Evolutionary conservation across 805 yeast species (phyloP).

Genomic region (Kuraishia piskuri): DNA sequence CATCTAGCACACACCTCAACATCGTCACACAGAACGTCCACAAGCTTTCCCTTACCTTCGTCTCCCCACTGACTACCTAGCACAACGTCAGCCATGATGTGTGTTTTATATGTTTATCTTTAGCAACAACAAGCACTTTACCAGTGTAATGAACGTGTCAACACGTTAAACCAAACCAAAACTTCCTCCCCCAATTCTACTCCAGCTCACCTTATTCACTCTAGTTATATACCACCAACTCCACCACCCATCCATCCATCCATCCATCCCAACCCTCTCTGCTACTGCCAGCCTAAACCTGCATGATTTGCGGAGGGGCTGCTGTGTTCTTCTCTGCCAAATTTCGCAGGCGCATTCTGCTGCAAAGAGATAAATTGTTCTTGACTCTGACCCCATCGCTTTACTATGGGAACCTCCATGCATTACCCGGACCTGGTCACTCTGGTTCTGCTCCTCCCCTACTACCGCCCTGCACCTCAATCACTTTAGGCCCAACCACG

Average conservation of each 20-base stretch:
- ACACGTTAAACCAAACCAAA: constrained; percentile 2
- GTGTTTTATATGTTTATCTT: not conserved
- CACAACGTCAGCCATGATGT: constrained; percentile 76
- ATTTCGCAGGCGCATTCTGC: not conserved
- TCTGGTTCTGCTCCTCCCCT: too few species aligned
- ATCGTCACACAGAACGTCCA: constrained; percentile 88
- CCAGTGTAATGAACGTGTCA: constrained; percentile 5
- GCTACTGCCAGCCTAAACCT: not conserved
- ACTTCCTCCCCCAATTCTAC: not conserved
- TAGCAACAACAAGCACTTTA: constrained; percentile 1
- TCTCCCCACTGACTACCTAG: constrained; percentile 99
- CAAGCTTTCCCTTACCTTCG: constrained; percentile 98
- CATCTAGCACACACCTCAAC: constrained; percentile 97
- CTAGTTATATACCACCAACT: not conserved
- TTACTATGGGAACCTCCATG: not conserved
- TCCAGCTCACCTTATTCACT: not conserved
- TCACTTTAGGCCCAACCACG: too few species aligned
- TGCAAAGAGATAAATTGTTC: not conserved
- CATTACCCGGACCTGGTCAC: not conserved
- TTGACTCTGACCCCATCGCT: not conserved
- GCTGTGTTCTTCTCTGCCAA: not conserved
- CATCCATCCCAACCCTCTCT: not conserved
- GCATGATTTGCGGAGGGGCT: not conserved
- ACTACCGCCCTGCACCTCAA: too few species aligned
- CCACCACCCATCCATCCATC: not conserved